Evolutionary conservation across 208 protist species (phyloP).

Genomic region (Acanthamoeba castellanii): DNA sequence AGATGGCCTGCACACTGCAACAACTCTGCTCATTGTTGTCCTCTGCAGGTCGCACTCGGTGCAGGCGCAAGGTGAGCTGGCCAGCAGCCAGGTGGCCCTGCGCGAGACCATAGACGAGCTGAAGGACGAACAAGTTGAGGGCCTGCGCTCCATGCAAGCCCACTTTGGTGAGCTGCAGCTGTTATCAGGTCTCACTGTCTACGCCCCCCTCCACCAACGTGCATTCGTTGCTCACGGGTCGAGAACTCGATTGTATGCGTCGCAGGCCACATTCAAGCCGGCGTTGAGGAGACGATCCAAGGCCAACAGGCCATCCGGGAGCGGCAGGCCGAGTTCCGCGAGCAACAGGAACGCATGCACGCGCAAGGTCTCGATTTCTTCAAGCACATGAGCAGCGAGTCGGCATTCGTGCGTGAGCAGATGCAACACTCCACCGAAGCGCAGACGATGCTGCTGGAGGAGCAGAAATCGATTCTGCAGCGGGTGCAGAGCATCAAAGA

Average conservation of each 20-base stretch:
- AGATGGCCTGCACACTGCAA: neutral
- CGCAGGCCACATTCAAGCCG: neutral
- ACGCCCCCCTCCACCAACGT: neutral
- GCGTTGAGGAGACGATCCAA: neutral
- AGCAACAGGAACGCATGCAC: conserved; percentile 33
- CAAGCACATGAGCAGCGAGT: conserved; percentile 5
- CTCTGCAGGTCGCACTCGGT: neutral
- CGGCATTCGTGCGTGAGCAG: conserved; percentile 13
- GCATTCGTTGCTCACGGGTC: neutral
- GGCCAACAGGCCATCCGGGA: neutral
- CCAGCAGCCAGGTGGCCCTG: neutral
- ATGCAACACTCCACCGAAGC: neutral
- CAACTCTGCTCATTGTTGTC: neutral
- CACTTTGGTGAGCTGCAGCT: conserved; percentile 31
- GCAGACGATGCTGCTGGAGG: neutral
- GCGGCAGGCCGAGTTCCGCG: neutral
- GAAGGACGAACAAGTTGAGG: neutral
- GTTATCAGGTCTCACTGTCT: neutral
- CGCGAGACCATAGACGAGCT: neutral
- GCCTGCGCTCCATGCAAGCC: neutral
- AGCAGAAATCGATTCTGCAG: neutral
- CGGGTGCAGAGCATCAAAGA: conserved; percentile 56
- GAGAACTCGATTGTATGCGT: neutral
- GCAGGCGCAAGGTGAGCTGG: neutral
- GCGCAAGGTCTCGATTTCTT: conserved; percentile 5